Conservation (phyloP, 306 rosid species). For the Sicyos baderoa region DNA sequence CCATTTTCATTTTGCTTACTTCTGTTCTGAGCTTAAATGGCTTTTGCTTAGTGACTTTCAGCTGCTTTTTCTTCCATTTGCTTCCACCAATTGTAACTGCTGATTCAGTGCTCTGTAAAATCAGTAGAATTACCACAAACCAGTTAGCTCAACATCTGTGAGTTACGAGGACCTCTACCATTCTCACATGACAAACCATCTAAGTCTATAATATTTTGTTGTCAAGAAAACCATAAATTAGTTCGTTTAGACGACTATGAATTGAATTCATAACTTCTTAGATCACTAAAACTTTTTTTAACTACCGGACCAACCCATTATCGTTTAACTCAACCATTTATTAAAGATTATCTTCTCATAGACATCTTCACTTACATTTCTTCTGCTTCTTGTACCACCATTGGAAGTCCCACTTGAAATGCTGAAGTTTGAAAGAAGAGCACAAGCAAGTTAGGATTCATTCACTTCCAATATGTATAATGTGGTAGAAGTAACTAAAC, state of each 20-base stretch:
- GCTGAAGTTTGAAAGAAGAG: slow-evolving; percentile 30
- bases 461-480: not conserved
- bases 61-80: slow-evolving; percentile 62
- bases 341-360: not conserved
- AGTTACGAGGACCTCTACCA: too few relatives aligned
- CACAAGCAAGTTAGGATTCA: slow-evolving; percentile 17
- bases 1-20: slow-evolving; percentile 28
- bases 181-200: too few relatives aligned
- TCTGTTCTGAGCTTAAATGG: slow-evolving; percentile 94
- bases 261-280: too few relatives aligned
- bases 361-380: slow-evolving; percentile 56
- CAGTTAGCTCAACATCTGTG: not conserved
- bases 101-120: slow-evolving; percentile 65
- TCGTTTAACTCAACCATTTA: too few relatives aligned
- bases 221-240: too few relatives aligned
- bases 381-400: slow-evolving; percentile 60
- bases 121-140: not conserved
- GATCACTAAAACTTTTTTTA: too few relatives aligned
- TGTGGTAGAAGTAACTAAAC: not conserved
- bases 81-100: slow-evolving; percentile 47
- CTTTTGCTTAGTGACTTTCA: slow-evolving; percentile 50
- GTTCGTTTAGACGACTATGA: too few relatives aligned
- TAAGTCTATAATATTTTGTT: too few relatives aligned
- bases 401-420: slow-evolving; percentile 55
- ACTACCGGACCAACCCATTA: too few relatives aligned